phyloP scores from a whole-genome alignment of 2,329 filamentous ascomycete genomes.

The Podosphaera xanthii region DNA sequence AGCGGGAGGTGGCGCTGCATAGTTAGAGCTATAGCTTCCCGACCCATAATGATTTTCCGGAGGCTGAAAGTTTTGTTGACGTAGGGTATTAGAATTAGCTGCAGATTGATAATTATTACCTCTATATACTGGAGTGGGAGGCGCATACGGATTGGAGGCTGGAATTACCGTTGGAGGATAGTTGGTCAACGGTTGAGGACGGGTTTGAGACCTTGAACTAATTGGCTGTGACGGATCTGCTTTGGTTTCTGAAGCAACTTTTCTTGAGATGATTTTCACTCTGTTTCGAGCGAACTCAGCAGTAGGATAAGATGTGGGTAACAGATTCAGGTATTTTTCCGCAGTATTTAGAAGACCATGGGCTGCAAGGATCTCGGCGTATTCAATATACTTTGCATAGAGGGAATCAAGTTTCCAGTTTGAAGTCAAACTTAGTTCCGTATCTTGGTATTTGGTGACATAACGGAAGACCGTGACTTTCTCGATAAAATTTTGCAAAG shows the following conservation, averaged over 20 bases:
- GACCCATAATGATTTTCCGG: conserved; percentile 2
- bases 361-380: conserved; percentile 79
- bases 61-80: conserved; percentile 14
- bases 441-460: conserved; percentile 76
- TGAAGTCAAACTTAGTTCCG: conserved; percentile 43
- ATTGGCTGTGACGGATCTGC: conserved; percentile 17
- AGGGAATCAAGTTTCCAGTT: conserved; percentile 77
- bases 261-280: conserved; percentile 63
- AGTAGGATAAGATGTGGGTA: conserved; percentile 63
- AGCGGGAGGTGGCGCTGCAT: conserved; percentile 9
- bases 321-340: conserved; percentile 73
- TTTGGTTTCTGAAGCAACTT: conserved; percentile 20
- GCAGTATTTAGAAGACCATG: conserved; percentile 73
- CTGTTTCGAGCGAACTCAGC: conserved; percentile 72
- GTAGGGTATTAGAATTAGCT: conserved; percentile 27
- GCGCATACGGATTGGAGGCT: conserved; percentile 26
- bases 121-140: conserved; percentile 17
- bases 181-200: conserved; percentile 20
- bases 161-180: conserved; percentile 17
- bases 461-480: conserved; percentile 94
- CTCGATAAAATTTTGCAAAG: conserved; percentile 83
- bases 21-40: conserved; percentile 9
- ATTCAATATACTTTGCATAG: conserved; percentile 92
- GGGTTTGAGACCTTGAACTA: conserved; percentile 20
- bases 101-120: conserved; percentile 3